Conservation (phyloP, 2,329 filamentous ascomycete genomes). For the Zymoseptoria tritici region DNA sequence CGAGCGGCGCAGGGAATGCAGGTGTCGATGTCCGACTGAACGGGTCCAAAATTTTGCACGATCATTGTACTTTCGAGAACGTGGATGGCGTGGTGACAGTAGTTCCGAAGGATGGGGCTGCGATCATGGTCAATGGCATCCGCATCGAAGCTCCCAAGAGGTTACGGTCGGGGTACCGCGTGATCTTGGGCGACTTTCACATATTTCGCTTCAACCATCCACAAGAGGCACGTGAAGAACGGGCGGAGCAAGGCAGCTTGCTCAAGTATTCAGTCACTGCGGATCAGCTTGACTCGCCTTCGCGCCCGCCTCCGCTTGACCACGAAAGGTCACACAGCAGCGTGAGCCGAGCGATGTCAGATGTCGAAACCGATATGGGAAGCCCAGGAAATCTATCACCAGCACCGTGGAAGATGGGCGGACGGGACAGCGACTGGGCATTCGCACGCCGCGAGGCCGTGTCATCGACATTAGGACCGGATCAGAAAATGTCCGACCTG, state of each 20-base stretch:
- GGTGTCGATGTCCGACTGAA: slow-evolving; percentile 88
- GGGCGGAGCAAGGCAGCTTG: slow-evolving; percentile 67
- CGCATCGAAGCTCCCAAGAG: slow-evolving; percentile 79
- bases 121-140: slow-evolving; percentile 95
- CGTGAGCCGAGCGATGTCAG: slow-evolving; percentile 71
- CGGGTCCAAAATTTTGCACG: slow-evolving; percentile 81
- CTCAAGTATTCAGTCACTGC: slow-evolving; percentile 72
- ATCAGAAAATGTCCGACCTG: slow-evolving; percentile 83
- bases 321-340: slow-evolving; percentile 62
- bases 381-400: slow-evolving; percentile 76
- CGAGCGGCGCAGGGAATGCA: slow-evolving; percentile 1
- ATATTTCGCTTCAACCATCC: slow-evolving; percentile 99
- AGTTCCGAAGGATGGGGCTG: slow-evolving; percentile 80
- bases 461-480: slow-evolving; percentile 76
- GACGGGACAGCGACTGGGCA: slow-evolving; percentile 87
- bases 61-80: slow-evolving; percentile 94
- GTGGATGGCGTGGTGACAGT: slow-evolving; percentile 87
- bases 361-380: slow-evolving; percentile 62
- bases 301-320: slow-evolving; percentile 45
- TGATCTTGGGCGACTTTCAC: slow-evolving; percentile 96
- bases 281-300: slow-evolving; percentile 57
- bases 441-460: slow-evolving; percentile 91
- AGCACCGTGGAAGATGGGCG: slow-evolving; percentile 48
- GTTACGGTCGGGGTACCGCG: slow-evolving; percentile 83
- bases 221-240: slow-evolving; percentile 86